Conservation (phyloP, 1,139 yeast genomes). For the Candida sp. region DNA sequence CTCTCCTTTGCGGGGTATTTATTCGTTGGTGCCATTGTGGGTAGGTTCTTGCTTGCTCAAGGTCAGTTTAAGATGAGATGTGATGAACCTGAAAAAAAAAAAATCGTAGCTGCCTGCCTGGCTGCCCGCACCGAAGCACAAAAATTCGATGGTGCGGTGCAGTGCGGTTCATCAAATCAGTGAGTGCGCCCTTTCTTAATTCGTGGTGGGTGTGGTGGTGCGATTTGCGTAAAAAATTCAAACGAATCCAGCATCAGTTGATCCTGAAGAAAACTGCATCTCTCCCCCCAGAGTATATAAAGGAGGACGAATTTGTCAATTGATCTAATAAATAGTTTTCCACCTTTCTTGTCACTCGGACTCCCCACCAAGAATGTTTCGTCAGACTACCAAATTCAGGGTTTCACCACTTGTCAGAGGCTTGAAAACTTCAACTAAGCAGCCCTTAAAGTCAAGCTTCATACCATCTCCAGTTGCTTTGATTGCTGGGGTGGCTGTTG, state of each 20-base stretch:
- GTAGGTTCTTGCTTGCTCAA: not conserved
- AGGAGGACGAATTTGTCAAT: not conserved
- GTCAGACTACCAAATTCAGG: not conserved
- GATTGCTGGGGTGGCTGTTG: conserved; percentile 29
- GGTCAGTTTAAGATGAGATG: not conserved
- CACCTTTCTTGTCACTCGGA: not conserved
- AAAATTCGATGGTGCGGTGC: not conserved
- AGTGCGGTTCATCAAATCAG: conserved; percentile 2
- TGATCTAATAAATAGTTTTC: not conserved
- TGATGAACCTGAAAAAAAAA: not conserved
- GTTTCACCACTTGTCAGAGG: not conserved
- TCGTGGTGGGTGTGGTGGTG: too few species aligned
- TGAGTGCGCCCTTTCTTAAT: too few species aligned
- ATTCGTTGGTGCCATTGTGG: not conserved
- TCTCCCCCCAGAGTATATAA: not conserved
- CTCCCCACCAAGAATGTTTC: not conserved
- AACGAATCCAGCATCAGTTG: not conserved
- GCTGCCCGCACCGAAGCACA: not conserved
- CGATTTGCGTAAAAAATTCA: too few species aligned
- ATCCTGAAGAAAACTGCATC: not conserved
- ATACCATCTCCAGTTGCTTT: conserved; percentile 30
- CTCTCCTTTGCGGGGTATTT: conserved; percentile 15
- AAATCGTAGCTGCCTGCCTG: not conserved
- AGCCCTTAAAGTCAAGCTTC: conserved; percentile 23
- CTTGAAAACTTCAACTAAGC: not conserved